These are phyloP conservation scores for Elsinoe ampelina DNA, from an alignment of 2,329 filamentous ascomycete genomes.

Conservation along the genomic window DNA sequence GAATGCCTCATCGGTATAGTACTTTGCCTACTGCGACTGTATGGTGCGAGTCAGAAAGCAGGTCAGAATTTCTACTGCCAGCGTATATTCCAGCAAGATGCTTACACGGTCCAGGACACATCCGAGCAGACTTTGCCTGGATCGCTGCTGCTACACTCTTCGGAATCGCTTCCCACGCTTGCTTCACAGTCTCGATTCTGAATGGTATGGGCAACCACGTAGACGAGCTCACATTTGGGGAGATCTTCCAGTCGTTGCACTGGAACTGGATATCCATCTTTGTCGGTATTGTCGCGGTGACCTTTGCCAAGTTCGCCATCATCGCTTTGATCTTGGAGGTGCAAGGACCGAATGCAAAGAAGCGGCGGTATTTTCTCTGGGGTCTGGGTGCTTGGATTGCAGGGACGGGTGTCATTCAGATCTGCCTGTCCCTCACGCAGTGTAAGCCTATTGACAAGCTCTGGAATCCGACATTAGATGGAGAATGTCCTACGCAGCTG, in stretches of 20 bases:
- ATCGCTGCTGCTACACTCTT: not conserved
- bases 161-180: not conserved
- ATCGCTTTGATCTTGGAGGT: slow-evolving; percentile 7
- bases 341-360: slow-evolving; percentile 5
- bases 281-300: not conserved
- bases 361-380: slow-evolving; percentile 1
- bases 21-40: not conserved
- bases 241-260: slow-evolving; percentile 4
- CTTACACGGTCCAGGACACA: not conserved
- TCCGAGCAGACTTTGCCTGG: slow-evolving; percentile 10
- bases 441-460: slow-evolving; percentile 8
- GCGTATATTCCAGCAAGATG: not conserved
- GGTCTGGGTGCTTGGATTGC: slow-evolving; percentile 2
- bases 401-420: not conserved
- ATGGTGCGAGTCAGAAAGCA: slow-evolving; percentile 8
- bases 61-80: not conserved
- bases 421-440: slow-evolving; percentile 4
- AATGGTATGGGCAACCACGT: slow-evolving; percentile 10
- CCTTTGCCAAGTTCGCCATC: slow-evolving; percentile 6
- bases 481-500: not conserved
- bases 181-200: not conserved
- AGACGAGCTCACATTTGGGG: not conserved
- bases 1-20: not conserved
- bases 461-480: slow-evolving; percentile 3
- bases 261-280: slow-evolving; percentile 11